These are phyloP conservation scores for Lachancea mirantina DNA, from an alignment of 805 yeast species.

Conservation along the genomic window DNA sequence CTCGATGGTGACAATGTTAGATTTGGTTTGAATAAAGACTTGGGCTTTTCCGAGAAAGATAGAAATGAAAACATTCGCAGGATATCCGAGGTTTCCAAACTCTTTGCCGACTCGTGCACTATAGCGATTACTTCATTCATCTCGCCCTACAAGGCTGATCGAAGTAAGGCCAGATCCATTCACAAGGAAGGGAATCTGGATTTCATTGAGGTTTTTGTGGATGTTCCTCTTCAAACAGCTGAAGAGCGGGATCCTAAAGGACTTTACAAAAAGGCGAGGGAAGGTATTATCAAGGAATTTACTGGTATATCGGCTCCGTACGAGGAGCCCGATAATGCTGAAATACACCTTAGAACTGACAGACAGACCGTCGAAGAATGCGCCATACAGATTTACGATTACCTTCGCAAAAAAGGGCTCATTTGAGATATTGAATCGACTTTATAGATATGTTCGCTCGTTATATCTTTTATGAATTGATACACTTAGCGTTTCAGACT, in stretches of 20 bases:
- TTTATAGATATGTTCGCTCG: too few species aligned
- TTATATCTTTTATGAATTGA: too few species aligned
- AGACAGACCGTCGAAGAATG: constrained; percentile 70
- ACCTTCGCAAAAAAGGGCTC: constrained; percentile 46
- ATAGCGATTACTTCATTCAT: constrained; percentile 88
- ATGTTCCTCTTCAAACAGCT: constrained; percentile 90
- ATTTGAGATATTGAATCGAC: constrained; percentile 5
- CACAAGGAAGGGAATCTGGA: constrained; percentile 72
- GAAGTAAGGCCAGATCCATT: constrained; percentile 77
- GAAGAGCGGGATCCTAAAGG: constrained; percentile 98
- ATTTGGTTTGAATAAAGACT: constrained; percentile 90
- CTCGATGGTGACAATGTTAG: constrained; percentile 92
- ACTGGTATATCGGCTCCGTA: constrained; percentile 96
- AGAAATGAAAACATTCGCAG: constrained; percentile 93
- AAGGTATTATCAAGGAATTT: constrained; percentile 87
- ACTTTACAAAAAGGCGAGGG: constrained; percentile 91
- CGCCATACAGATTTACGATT: constrained; percentile 63
- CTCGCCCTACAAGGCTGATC: constrained; percentile 81
- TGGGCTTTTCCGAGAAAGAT: constrained; percentile 87
- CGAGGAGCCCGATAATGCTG: constrained; percentile 84
- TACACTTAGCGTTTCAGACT: constrained; percentile 56
- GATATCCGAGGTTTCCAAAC: constrained; percentile 87
- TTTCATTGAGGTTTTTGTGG: constrained; percentile 85
- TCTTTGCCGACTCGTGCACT: constrained; percentile 88
- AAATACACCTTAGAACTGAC: constrained; percentile 72